phyloP scores from a whole-genome alignment of 805 yeast species.

The Saccharomycopsis fibuligera region DNA sequence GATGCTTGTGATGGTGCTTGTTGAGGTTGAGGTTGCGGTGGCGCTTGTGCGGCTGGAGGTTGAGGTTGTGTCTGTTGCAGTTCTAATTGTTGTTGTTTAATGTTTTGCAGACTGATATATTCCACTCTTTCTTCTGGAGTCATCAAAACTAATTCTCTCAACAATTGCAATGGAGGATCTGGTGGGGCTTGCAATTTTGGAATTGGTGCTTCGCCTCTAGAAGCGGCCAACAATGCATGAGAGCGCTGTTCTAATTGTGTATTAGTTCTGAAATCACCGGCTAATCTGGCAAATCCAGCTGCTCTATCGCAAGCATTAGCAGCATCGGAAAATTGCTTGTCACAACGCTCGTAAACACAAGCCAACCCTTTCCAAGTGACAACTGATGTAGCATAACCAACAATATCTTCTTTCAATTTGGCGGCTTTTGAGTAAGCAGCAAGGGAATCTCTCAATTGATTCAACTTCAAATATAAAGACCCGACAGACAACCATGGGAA shows the following conservation, averaged over 20 bases:
- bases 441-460: conserved; percentile 58
- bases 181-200: conserved; percentile 42
- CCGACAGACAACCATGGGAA: conserved; percentile 66
- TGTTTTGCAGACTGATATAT: conserved; percentile 6
- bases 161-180: conserved; percentile 35
- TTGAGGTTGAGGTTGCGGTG: conserved; percentile 26
- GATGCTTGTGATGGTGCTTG: conserved; percentile 11
- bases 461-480: conserved; percentile 48
- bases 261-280: conserved; percentile 40
- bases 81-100: conserved; percentile 21
- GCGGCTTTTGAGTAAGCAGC: conserved; percentile 65
- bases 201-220: conserved; percentile 38
- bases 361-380: conserved; percentile 62
- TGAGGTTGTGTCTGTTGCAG: conserved; percentile 19
- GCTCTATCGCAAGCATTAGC: conserved; percentile 53
- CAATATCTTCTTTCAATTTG: conserved; percentile 42
- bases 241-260: conserved; percentile 39
- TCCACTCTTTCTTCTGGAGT: conserved; percentile 31
- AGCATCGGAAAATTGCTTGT: conserved; percentile 53
- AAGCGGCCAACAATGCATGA: conserved; percentile 35
- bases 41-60: conserved; percentile 23
- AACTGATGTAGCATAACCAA: conserved; percentile 37
- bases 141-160: conserved; percentile 31
- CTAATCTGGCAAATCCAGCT: conserved; percentile 41
- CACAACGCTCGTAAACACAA: conserved; percentile 58